Evolutionary conservation across 73 alveolate species (phyloP), one percentile per base, ranked within the genome.

Genomic region (Paraurostyla sp.): DNA sequence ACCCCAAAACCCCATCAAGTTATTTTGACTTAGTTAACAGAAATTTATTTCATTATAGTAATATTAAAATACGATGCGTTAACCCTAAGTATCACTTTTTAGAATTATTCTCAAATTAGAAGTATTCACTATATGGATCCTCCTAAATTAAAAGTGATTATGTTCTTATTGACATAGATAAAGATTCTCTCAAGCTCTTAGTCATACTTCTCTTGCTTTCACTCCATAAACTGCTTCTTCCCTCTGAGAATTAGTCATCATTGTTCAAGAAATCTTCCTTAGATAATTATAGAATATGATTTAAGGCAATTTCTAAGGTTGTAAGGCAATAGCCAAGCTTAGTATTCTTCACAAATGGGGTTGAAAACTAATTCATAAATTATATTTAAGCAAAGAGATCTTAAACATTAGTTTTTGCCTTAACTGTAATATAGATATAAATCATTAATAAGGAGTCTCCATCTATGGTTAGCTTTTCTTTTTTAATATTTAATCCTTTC

Each of bases 321-420:
- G 89, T 51, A 38, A 78, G 6, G 43, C 89, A 78, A 35, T 78
- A 78, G 25, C 89, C 89, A 0, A 78, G 42, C 52, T 78, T 78
- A 52, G 89, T 52, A 35, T 78, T 78, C 29, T 35, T 78, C 6
- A 78, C 71, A 23, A 16, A 42, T 1, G 60, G 59, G 2, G 89
- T 78, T 22, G 78, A 35, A 52, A 78, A 78, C 50, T 78, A 76
- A 6, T 62, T 59, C 80, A 78, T 54, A 40, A 33, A 78, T 52
- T 78, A 51, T 15, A 51, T 9, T 9, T 78, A 36, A 35, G 89
- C 89, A 54, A 78, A 78, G 18, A 78, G 3, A 38, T 78, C 89
- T n/a, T 27, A 43, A 4, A 73, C 56, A 23, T 73, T 50, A 0
- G 40, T 51, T 54, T 59, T 36, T 13, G 86, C 86, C 35, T 78